Percentiles rank a stretch among this genome's conserved stretches.
phyloP scores from a whole-genome alignment of 768 basidiomycete species.

The Kwoniella mangroviensis region DNA sequence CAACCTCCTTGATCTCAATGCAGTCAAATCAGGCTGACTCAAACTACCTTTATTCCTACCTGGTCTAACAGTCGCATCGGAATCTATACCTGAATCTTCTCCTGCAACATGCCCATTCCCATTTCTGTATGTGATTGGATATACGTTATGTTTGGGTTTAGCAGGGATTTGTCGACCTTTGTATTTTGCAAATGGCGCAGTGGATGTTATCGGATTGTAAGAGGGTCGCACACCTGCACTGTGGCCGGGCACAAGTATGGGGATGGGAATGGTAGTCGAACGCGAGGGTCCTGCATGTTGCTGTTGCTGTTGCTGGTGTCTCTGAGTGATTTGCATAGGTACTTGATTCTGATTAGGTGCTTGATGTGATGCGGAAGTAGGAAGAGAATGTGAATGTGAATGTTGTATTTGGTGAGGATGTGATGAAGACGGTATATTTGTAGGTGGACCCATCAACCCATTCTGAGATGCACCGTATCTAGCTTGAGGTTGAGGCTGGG shows the following conservation, averaged over 20 bases:
- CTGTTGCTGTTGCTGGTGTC: background rate
- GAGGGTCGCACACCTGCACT: background rate
- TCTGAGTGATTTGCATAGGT: background rate
- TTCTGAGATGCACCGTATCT: background rate
- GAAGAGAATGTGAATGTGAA: slow-evolving; percentile 8
- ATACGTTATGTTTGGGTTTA: background rate
- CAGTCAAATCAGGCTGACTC: slow-evolving; percentile 27
- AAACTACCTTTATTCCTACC: slow-evolving; percentile 14
- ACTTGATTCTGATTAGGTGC: background rate
- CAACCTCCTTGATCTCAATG: slow-evolving; percentile 15
- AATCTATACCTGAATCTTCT: slow-evolving; percentile 23
- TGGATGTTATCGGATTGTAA: background rate
- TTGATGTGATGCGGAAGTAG: slow-evolving; percentile 1
- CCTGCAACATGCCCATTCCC: background rate
- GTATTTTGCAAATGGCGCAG: background rate
- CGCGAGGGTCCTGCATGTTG: slow-evolving; percentile 1
- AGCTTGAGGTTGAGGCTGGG: background rate
- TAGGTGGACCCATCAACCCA: background rate
- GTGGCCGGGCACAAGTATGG: background rate
- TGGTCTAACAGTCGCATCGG: slow-evolving; percentile 16
- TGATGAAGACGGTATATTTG: background rate
- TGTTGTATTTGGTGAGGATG: background rate
- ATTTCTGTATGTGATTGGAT: background rate
- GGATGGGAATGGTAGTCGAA: background rate
- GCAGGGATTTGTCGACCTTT: background rate